phyloP scores from a whole-genome alignment of 345 rosid genomes.

The Boechera stricta region DNA sequence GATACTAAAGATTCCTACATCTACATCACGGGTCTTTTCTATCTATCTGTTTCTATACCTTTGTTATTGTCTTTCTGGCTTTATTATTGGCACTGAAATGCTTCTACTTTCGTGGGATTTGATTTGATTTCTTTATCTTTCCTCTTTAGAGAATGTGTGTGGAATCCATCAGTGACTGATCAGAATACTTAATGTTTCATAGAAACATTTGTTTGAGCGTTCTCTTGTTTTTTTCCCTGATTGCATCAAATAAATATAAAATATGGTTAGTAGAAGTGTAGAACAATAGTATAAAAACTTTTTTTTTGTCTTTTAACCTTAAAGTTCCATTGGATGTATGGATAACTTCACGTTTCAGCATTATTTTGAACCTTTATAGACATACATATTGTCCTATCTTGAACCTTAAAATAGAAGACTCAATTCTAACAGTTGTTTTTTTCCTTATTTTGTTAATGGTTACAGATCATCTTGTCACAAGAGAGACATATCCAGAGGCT shows the following conservation, averaged over 20 bases:
- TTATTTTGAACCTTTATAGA: background rate
- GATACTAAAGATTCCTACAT: background rate
- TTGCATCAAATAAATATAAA: background rate
- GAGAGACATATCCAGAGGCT: conserved; percentile 84
- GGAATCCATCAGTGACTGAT: conserved; percentile 2
- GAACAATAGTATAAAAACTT: background rate
- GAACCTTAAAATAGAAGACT: background rate
- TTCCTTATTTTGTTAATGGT: background rate
- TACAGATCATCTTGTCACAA: conserved; percentile 84
- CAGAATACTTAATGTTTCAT: background rate
- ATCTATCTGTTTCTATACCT: background rate
- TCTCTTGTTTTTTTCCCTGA: background rate
- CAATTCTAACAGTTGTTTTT: background rate
- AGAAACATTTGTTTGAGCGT: background rate
- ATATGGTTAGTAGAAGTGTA: background rate
- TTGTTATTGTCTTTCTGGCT: background rate
- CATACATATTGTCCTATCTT: background rate
- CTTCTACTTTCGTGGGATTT: background rate
- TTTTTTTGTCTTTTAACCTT: background rate
- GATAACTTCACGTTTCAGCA: background rate
- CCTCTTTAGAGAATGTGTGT: background rate
- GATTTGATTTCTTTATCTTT: background rate
- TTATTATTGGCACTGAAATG: background rate
- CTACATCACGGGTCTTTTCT: background rate
- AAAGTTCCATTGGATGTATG: background rate